Evolutionary conservation across 768 basidiomycete species (phyloP), one percentile per base, ranked within the genome.

Genomic region (Tulasnella sp.): DNA sequence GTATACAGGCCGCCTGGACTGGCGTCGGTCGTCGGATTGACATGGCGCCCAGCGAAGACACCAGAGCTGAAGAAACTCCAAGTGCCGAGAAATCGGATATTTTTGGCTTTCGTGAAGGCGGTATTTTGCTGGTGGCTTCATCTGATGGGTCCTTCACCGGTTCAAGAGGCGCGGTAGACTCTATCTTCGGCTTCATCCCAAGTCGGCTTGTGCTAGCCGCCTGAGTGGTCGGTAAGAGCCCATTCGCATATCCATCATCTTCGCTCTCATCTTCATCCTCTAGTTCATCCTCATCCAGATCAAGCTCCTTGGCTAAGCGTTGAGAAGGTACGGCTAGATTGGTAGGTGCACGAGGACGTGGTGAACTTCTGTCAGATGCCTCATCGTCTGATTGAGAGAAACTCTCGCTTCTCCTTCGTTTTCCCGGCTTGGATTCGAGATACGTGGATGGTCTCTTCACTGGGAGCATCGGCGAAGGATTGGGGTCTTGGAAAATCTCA

Each of bases 1-100:
- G 94, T 83, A 99, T 94, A 84, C 97, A 98, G 4, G 94, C 94
- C 0, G 89, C 88, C 83, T 99, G 97, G 39, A 99, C 92, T 80
- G 93, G 91, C 0, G 97, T 98, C 0, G 97, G 97, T 2, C 85
- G 84, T 48, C 88, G 88, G 80, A 99, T 98, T 19, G 95, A 94
- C 93, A 99, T 96, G 46, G 89, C 88, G 40, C 85, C 86, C 76
- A 99, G 87, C 0, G 95, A 91, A 19, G 86, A 83, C 77, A 91
- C 89, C 44, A 99, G 87, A 31, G 85, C 84, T 6, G 85, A 83
- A 24, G 86, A 85, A 27, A 88, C 82, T 14, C 87, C 87, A 5
- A 88, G 83, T 0, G 83, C 83, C 27, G 80, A 78, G 80, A 87
- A 88, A 5, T 85, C 83, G 4, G 52, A 27, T 3, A 52, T 36